Evolutionary conservation across 140 eudicot species (phyloP).

Genomic region (Bidens hawaiensis): DNA sequence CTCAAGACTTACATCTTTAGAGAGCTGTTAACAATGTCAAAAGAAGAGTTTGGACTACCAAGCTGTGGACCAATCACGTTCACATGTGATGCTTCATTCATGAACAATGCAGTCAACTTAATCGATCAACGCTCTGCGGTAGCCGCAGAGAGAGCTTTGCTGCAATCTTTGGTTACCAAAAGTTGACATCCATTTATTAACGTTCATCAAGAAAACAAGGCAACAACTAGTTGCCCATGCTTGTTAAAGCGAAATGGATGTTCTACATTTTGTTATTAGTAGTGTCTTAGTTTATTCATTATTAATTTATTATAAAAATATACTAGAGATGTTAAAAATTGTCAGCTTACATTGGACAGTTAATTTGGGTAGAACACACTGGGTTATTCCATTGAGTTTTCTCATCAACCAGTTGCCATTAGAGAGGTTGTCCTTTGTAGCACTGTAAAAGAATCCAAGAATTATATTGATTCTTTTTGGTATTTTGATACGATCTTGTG

Average conservation of each 20-base stretch:
- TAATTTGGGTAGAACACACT: too few relatives aligned
- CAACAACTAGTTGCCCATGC: slow-evolving; percentile 11
- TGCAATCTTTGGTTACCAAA: slow-evolving; percentile 11
- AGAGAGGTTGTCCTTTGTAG: too few relatives aligned
- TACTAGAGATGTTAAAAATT: too few relatives aligned
- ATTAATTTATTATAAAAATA: background rate
- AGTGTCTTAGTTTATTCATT: background rate
- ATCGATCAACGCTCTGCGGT: background rate
- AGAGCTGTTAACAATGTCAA: slow-evolving; percentile 16
- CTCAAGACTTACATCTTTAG: slow-evolving; percentile 13
- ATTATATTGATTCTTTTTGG: too few relatives aligned
- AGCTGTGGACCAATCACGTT: slow-evolving; percentile 8
- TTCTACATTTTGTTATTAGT: background rate
- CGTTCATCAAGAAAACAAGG: background rate
- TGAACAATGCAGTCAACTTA: slow-evolving; percentile 10
- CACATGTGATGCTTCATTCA: slow-evolving; percentile 18
- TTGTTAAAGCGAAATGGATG: background rate
- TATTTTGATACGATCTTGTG: too few relatives aligned
- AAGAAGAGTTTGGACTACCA: slow-evolving; percentile 17
- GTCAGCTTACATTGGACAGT: too few relatives aligned
- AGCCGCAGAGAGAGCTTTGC: slow-evolving; percentile 9
- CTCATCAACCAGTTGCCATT: too few relatives aligned
- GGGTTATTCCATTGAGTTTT: too few relatives aligned
- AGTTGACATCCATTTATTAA: background rate
- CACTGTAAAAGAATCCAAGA: too few relatives aligned